A percentile compares a stretch with the other conserved stretches of the same genome.
These are phyloP conservation scores for Diaporthe nobilis DNA, from an alignment of 2,329 filamentous ascomycete genomes.

Conservation along the genomic window DNA sequence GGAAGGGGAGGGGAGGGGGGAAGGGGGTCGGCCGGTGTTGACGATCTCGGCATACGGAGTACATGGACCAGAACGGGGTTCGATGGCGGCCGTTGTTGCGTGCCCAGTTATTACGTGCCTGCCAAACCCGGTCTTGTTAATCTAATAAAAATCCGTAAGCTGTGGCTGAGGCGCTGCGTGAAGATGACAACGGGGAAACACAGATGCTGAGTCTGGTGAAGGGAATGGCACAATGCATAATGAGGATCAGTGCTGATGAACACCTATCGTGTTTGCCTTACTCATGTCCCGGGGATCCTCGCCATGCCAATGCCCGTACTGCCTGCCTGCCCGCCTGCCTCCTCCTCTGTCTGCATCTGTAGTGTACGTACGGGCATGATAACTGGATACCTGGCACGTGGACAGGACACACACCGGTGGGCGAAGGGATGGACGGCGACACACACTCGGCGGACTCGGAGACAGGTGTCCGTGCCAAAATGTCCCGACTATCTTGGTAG, in stretches of 20 bases:
- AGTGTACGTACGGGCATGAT: neutral
- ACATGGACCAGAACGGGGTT: slow-evolving; percentile 24
- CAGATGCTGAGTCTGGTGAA: neutral
- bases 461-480: slow-evolving; percentile 2
- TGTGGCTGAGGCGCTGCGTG: slow-evolving; percentile 28
- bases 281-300: slow-evolving; percentile 15
- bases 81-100: slow-evolving; percentile 21
- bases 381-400: neutral
- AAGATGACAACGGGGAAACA: slow-evolving; percentile 1
- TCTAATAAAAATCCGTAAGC: slow-evolving; percentile 23
- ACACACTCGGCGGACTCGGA: neutral
- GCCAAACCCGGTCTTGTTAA: slow-evolving; percentile 26
- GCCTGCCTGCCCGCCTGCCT: neutral
- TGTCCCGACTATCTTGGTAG: neutral
- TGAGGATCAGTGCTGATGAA: slow-evolving; percentile 19
- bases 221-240: slow-evolving; percentile 13
- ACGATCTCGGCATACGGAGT: slow-evolving; percentile 26
- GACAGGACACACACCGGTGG: neutral
- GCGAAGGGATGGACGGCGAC: slow-evolving; percentile 1
- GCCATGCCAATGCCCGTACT: slow-evolving; percentile 10
- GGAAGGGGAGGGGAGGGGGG: slow-evolving; percentile 8
- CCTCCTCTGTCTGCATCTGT: neutral
- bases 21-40: slow-evolving; percentile 25
- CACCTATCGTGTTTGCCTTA: neutral
- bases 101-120: neutral